A percentile compares a stretch with the other conserved stretches of the same genome.
These are phyloP conservation scores for Podospora appendiculata DNA, from an alignment of 495 filamentous ascomycete species.

Conservation along the genomic window DNA sequence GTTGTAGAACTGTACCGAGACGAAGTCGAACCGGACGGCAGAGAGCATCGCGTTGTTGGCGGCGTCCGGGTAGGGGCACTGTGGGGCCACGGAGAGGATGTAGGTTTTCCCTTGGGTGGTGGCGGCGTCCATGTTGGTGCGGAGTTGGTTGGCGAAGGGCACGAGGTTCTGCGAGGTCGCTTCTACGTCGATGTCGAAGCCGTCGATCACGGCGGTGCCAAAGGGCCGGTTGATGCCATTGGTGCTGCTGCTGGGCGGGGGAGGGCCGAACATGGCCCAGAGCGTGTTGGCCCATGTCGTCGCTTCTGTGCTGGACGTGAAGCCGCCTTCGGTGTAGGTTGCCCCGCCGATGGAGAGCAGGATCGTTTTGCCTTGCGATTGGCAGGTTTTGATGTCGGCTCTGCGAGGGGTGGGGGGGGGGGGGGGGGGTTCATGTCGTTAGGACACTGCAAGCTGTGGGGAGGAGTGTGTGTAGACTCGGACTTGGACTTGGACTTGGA, in stretches of 20 bases:
- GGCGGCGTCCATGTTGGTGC: conserved; percentile 43
- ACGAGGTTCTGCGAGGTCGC: conserved; percentile 39
- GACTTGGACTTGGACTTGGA: too few relatives aligned
- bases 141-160: conserved; percentile 48
- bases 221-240: conserved; percentile 57
- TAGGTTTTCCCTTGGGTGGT: conserved; percentile 36
- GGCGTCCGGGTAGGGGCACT: conserved; percentile 58
- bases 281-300: conserved; percentile 48
- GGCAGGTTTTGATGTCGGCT: conserved; percentile 57
- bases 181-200: conserved; percentile 68
- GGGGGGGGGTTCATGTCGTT: too few relatives aligned
- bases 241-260: too few relatives aligned
- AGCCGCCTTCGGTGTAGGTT: conserved; percentile 54
- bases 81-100: conserved; percentile 59
- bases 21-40: conserved; percentile 51
- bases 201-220: conserved; percentile 55
- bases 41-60: conserved; percentile 51
- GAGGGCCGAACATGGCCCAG: conserved; percentile 62
- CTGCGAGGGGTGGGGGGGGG: too few relatives aligned
- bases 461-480: too few relatives aligned
- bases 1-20: conserved; percentile 64
- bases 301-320: conserved; percentile 46
- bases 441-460: too few relatives aligned
- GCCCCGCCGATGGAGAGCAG: conserved; percentile 61
- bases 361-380: conserved; percentile 55